phyloP scores from a whole-genome alignment of 495 filamentous ascomycete genomes.

The Annulohypoxylon maeteangense region DNA sequence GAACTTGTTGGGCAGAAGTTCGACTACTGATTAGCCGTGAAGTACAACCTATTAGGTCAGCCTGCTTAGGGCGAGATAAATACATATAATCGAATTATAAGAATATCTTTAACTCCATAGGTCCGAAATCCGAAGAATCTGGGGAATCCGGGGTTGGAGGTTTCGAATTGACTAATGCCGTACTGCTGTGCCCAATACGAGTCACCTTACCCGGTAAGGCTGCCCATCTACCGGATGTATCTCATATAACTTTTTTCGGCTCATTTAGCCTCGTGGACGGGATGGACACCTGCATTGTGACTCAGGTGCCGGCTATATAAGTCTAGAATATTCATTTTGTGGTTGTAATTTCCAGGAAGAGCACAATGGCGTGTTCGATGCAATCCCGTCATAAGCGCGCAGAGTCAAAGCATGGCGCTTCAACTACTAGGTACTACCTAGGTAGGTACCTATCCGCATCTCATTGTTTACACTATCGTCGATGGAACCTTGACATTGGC shows the following conservation, averaged over 20 bases:
- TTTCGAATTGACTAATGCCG: not conserved
- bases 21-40: slow-evolving; percentile 25
- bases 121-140: not conserved
- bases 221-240: not conserved
- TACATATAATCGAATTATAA: not conserved
- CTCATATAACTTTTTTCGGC: slow-evolving; percentile 4
- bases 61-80: not conserved
- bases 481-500: no score
- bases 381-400: no score
- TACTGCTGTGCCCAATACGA: not conserved
- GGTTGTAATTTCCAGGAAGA: not conserved
- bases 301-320: slow-evolving; percentile 9
- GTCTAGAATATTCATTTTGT: slow-evolving; percentile 3
- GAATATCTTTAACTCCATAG: not conserved
- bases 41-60: not conserved
- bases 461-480: no score
- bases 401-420: no score
- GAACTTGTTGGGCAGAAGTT: slow-evolving; percentile 60
- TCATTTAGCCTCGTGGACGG: not conserved
- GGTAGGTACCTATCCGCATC: no score
- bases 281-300: not conserved
- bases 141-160: not conserved
- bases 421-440: no score
- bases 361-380: not conserved
- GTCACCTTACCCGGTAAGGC: not conserved